Conservation (phyloP, 345 rosid species). For the Citrus maxima region DNA sequence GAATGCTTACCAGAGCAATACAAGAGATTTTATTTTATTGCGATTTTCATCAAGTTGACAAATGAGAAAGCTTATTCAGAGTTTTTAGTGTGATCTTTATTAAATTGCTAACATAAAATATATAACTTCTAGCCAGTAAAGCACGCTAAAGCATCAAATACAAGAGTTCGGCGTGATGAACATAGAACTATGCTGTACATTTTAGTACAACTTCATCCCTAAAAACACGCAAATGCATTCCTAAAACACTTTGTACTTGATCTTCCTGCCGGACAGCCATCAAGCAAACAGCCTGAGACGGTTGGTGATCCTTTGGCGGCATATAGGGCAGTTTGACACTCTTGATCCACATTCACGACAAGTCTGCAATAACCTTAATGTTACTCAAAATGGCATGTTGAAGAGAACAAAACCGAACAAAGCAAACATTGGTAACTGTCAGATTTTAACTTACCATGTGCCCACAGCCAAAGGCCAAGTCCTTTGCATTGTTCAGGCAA, state of each 20-base stretch:
- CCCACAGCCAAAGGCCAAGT: conserved; percentile 67
- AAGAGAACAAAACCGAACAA: background rate
- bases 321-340: conserved; percentile 58
- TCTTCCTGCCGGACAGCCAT: background rate
- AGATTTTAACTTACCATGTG: conserved; percentile 57
- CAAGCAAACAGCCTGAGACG: conserved; percentile 51
- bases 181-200: background rate
- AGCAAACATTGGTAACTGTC: background rate
- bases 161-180: background rate
- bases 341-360: conserved; percentile 55
- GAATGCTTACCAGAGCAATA: background rate
- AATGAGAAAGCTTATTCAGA: background rate
- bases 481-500: conserved; percentile 55
- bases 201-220: background rate
- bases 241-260: background rate
- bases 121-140: background rate
- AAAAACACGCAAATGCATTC: background rate
- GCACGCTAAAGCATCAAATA: background rate
- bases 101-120: background rate
- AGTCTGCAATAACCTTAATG: conserved; percentile 33
- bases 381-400: background rate
- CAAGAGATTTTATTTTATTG: background rate
- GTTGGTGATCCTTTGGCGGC: conserved; percentile 49
- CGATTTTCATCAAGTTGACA: background rate
- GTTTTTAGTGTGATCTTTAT: background rate